Base-by-base conservation (phyloP, 1,284 basidiomycete genomes). In the Apiotrichum akiyoshidainum region DNA sequence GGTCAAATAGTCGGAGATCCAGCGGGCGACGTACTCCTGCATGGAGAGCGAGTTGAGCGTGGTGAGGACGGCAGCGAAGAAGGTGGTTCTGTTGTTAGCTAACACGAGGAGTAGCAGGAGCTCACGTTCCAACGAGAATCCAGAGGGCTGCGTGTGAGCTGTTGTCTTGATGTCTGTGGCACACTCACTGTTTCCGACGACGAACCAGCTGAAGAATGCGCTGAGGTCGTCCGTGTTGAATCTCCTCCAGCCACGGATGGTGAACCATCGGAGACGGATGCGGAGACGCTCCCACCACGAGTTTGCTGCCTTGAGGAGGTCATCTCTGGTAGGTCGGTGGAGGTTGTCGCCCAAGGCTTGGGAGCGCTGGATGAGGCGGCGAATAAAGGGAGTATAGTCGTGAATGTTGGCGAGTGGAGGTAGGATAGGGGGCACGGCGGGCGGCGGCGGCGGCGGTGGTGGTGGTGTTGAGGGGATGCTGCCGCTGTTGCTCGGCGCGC, bases 181-280 rank as follows among this genome's bases (percentile, higher is more conserved):
- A 67, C 76, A 67, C 76, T 69, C 56, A 78, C 76, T 92, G 70
- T 98, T 92, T 61, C 93, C 94, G 78, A 98, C 87, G 47, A 97
- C 79, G 68, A 96, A 90, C 86, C 93, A 92, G 49, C 91, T 95
- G 47, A 96, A 80, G 78, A 99, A 98, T 1, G 94, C 95, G 54
- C 92, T 95, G 59, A 96, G 89, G 75, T 99, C 96, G 74, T 99
- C 96, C 51, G 90, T 88, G 66, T 97, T 94, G 80, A 96, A 99
- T 67, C 87, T 87, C 37, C 95, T 85, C 80, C 97, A 99, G 1
- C 92, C 92, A 65, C 91, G 85, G 68, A 99, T 96, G 12, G 92
- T 94, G 66, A 95, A 89, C 96, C 96, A 99, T 74, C 93, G 93
- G 80, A 97, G 92, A n/a, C 92, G 85, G 65, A 99, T 91, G 16